These are phyloP conservation scores for Schwanniomyces yamadae DNA, from an alignment of 805 yeast genomes.

Conservation along the genomic window DNA sequence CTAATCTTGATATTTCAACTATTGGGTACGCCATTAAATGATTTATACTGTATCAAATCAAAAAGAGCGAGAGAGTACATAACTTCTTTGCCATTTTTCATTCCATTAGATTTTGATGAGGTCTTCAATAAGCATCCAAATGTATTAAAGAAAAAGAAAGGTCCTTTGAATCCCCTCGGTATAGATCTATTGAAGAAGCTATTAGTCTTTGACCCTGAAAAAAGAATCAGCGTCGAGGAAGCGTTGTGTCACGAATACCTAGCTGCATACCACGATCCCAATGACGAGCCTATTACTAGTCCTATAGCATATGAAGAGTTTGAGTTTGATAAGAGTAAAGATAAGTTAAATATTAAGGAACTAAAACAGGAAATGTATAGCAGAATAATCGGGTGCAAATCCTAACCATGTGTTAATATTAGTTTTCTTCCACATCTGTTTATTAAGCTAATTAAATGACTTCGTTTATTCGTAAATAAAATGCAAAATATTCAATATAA, in stretches of 20 bases:
- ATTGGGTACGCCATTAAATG: slow-evolving; percentile 59
- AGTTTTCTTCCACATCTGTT: no score
- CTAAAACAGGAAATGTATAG: slow-evolving; percentile 70
- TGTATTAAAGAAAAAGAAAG: slow-evolving; percentile 14
- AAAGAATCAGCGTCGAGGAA: slow-evolving; percentile 82
- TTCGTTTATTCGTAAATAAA: slow-evolving; percentile 1
- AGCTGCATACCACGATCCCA: slow-evolving; percentile 66
- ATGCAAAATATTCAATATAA: slow-evolving; percentile 20
- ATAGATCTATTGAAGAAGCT: slow-evolving; percentile 51
- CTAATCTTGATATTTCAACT: slow-evolving; percentile 63
- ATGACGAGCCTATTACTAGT: slow-evolving; percentile 27
- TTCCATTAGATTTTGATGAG: slow-evolving; percentile 15
- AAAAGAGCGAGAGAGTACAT: slow-evolving; percentile 26
- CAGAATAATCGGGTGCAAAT: slow-evolving; percentile 57
- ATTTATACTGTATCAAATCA: slow-evolving; percentile 19
- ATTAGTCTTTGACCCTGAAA: slow-evolving; percentile 83
- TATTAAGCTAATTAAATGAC: no score
- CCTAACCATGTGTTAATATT: not conserved
- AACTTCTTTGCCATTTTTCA: slow-evolving; percentile 22
- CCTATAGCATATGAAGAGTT: slow-evolving; percentile 28
- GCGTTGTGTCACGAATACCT: slow-evolving; percentile 89
- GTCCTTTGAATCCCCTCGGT: slow-evolving; percentile 23
- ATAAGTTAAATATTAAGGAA: slow-evolving; percentile 66
- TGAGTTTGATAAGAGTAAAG: slow-evolving; percentile 53
- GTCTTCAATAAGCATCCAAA: slow-evolving; percentile 20